Conservation (phyloP, 208 protist genomes). For the Trypanosoma conorhini region DNA sequence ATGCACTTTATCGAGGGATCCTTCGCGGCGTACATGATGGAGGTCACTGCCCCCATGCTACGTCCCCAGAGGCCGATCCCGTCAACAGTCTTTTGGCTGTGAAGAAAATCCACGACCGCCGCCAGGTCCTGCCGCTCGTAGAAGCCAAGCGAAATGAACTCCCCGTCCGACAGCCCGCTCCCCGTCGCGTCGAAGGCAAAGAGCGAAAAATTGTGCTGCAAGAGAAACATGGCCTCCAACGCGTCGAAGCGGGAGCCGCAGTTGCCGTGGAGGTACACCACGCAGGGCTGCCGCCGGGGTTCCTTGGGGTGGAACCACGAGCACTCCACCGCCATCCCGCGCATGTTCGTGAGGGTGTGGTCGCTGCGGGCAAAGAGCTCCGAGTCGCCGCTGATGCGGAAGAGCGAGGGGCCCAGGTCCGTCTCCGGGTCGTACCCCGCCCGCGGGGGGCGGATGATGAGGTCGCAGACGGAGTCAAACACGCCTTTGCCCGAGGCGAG, state of each 20-base stretch:
- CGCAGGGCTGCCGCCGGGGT: slow-evolving; percentile 55
- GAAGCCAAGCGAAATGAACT: slow-evolving; percentile 95
- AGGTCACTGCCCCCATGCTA: slow-evolving; percentile 95
- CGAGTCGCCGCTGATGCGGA: slow-evolving; percentile 51
- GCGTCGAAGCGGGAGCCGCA: slow-evolving; percentile 81
- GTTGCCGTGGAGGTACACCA: slow-evolving; percentile 94
- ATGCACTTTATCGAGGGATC: slow-evolving; percentile 91
- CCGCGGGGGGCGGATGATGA: slow-evolving; percentile 88
- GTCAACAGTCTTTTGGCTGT: slow-evolving; percentile 59
- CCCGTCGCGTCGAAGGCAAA: slow-evolving; percentile 94
- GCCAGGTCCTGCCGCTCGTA: slow-evolving; percentile 95
- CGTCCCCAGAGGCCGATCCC: slow-evolving; percentile 91
- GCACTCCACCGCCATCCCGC: slow-evolving; percentile 76
- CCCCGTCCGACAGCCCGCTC: slow-evolving; percentile 91
- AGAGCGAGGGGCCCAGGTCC: slow-evolving; percentile 66
- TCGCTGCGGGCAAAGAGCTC: slow-evolving; percentile 60
- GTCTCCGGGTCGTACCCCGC: slow-evolving; percentile 43
- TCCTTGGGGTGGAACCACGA: slow-evolving; percentile 73
- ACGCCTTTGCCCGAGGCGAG: slow-evolving; percentile 42
- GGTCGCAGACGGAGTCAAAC: slow-evolving; percentile 77
- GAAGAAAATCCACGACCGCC: slow-evolving; percentile 86
- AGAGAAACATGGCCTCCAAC: slow-evolving; percentile 78
- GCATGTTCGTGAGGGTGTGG: slow-evolving; percentile 82
- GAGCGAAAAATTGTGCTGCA: slow-evolving; percentile 87
- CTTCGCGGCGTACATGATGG: slow-evolving; percentile 94